phyloP scores from a whole-genome alignment of 768 basidiomycete genomes.

The Pulveroboletus ravenelii region DNA sequence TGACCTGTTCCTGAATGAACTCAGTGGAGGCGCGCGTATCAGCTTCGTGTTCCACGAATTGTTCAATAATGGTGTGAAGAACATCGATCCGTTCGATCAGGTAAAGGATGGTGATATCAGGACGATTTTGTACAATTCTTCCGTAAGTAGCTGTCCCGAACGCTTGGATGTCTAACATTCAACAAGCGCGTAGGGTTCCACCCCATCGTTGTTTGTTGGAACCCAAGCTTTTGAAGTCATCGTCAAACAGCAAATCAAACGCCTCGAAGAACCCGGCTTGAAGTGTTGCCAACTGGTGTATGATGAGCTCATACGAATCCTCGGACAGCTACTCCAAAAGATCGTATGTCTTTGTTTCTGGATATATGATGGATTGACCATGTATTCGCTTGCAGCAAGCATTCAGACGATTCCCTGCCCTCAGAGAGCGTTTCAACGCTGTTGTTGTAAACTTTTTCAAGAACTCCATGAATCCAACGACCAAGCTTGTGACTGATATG shows the following conservation, averaged over 20 bases:
- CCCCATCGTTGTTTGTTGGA: conserved; percentile 93
- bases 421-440: conserved; percentile 92
- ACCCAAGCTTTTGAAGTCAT: conserved; percentile 98
- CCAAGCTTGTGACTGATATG: conserved; percentile 89
- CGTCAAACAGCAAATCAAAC: conserved; percentile 97
- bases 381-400: conserved; percentile 58
- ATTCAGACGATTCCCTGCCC: conserved; percentile 95
- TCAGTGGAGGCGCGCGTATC: conserved; percentile 98
- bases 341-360: conserved; percentile 52
- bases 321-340: conserved; percentile 85
- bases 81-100: conserved; percentile 97
- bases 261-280: conserved; percentile 88
- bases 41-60: conserved; percentile 98
- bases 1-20: conserved; percentile 90
- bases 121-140: conserved; percentile 94
- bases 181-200: conserved; percentile 64
- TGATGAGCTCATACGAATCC: conserved; percentile 94
- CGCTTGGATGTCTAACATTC: background rate
- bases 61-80: conserved; percentile 94
- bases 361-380: background rate
- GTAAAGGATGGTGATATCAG: conserved; percentile 98
- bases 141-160: conserved; percentile 50
- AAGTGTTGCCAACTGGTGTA: conserved; percentile 96
- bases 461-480: conserved; percentile 87
- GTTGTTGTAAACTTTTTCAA: conserved; percentile 98